phyloP scores from a whole-genome alignment of 495 filamentous ascomycete genomes.

The Neurospora sp. region DNA sequence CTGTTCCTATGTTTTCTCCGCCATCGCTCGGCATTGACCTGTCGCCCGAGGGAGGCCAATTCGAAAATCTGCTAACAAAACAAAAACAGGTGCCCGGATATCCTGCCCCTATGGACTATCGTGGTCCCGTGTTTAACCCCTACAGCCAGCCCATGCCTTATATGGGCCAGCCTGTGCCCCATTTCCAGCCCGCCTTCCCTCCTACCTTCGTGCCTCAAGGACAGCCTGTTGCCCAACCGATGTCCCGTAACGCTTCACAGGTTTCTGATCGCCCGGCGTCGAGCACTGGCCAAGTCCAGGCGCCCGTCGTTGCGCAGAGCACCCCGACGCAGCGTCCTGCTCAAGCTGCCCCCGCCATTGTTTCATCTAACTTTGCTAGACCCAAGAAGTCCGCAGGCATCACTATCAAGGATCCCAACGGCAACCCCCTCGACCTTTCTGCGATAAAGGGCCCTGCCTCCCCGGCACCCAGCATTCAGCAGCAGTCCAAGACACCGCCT shows the following conservation, averaged over 20 bases:
- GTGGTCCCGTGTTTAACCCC: constrained; percentile 36
- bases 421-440: constrained; percentile 43
- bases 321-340: constrained; percentile 42
- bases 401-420: constrained; percentile 68
- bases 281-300: constrained; percentile 55
- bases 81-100: constrained; percentile 47
- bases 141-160: constrained; percentile 23
- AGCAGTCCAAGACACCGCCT: constrained; percentile 43
- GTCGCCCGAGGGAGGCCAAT: constrained; percentile 57
- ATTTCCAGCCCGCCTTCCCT: constrained; percentile 35
- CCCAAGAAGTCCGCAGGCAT: constrained; percentile 59
- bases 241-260: constrained; percentile 79
- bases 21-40: constrained; percentile 41
- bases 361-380: constrained; percentile 48
- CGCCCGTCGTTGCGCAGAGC: constrained; percentile 34
- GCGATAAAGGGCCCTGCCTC: constrained; percentile 32
- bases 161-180: constrained; percentile 37
- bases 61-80: constrained; percentile 65
- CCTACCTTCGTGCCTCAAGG: constrained; percentile 35
- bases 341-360: constrained; percentile 47
- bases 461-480: constrained; percentile 36
- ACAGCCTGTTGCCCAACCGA: constrained; percentile 48
- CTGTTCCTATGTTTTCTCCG: constrained; percentile 26
- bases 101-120: constrained; percentile 14
- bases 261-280: constrained; percentile 70